Base-by-base conservation (phyloP, 257 asterid genomes). In the Solanum microdontum region DNA sequence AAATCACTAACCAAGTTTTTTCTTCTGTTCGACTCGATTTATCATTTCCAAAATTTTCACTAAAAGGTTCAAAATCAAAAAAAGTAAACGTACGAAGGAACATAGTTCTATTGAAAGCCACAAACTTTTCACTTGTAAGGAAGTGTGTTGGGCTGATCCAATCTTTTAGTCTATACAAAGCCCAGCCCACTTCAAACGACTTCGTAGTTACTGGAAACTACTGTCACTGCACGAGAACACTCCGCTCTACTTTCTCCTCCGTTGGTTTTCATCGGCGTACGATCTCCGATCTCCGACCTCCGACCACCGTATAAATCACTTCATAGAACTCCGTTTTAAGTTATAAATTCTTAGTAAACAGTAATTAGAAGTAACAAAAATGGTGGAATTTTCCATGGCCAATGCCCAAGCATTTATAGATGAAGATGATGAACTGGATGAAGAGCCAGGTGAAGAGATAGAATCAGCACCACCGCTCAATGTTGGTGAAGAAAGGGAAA, bases 391-490 rank as follows among this genome's bases (percentile, higher is more conserved):
- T 80, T 94, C 96, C 6, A 87, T 87, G 86, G 93, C 90, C 7
- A 93, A 92, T 76, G 89, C 94, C 10, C 91, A 91, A 55, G 94
- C 89, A 28, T 90, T 94, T 64, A 92, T 91, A 19, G 95, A 92
- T 58, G 94, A 84, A 17, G 91, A 88, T 60, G 92, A 90, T 72
- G 92, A 90, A 43, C 7, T 72, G 24, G 93, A 92, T 39, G 95
- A 93, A 85, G 96, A 92, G 89, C 92, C 93, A 37, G 98, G 98
- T 11, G 98, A 94, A 84, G 96, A 86, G 82, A 92, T 92, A 76
- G 96, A 94, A 89, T 93, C 98, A 77, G 95, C 98, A 48, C 96
- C 98, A 84, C 98, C 98, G 8, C 90, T 92, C 37, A 68, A 89
- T 85, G 91, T 92, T 21, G 96, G 96, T 12, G 94, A 93, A 83